Conservation (phyloP, 306 rosid species). For the Myrica gale region DNA sequence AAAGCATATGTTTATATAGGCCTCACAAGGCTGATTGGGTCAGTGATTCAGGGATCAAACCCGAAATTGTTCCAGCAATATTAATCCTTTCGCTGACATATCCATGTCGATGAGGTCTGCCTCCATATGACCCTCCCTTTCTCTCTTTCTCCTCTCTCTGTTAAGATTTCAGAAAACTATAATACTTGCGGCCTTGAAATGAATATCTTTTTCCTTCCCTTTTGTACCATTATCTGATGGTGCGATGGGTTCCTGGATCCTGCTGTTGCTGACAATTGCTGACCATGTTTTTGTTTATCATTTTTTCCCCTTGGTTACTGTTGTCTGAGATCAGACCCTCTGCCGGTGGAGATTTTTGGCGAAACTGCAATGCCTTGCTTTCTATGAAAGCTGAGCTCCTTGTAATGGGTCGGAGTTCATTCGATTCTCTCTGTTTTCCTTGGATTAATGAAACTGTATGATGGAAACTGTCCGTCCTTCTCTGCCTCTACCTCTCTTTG, state of each 20-base stretch:
- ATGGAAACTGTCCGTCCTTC: background rate
- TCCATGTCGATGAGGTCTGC: constrained; percentile 36
- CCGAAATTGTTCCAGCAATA: background rate
- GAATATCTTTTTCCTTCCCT: background rate
- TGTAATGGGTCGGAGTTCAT: background rate
- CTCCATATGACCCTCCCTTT: constrained; percentile 3
- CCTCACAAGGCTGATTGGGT: background rate
- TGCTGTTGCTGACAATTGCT: background rate
- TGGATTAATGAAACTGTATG: background rate
- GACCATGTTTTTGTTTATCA: background rate
- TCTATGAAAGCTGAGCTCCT: background rate
- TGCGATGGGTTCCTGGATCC: constrained; percentile 11
- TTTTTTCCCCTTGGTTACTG: background rate
- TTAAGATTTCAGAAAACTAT: background rate
- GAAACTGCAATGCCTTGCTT: constrained; percentile 9
- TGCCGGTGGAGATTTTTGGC: constrained; percentile 2
- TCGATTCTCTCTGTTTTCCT: background rate
- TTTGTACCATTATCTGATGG: background rate
- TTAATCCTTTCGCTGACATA: background rate
- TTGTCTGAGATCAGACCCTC: constrained; percentile 18
- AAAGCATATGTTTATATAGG: background rate
- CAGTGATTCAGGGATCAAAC: constrained; percentile 1
- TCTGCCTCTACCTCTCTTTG: background rate
- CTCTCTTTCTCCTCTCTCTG: background rate
- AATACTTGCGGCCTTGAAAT: constrained; percentile 8